These are phyloP conservation scores for Microascus cirrosus DNA, from an alignment of 2,329 filamentous ascomycete genomes.

Conservation along the genomic window DNA sequence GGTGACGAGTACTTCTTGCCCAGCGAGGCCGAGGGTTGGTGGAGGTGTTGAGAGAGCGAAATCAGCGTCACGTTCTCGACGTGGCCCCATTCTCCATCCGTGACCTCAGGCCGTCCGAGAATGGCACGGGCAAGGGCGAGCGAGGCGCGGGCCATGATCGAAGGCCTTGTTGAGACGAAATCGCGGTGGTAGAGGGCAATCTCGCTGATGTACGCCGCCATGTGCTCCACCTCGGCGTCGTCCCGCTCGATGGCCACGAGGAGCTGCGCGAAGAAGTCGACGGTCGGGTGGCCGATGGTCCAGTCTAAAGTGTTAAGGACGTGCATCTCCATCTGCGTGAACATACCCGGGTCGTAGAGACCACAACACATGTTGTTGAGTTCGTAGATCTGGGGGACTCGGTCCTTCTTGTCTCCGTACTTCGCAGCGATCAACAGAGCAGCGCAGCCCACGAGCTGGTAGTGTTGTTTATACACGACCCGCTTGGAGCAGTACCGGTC, in stretches of 20 bases:
- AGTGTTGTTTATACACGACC: conserved; percentile 98
- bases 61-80: conserved; percentile 57
- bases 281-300: conserved; percentile 90
- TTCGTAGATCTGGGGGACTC: conserved; percentile 94
- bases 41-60: conserved; percentile 46
- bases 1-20: conserved; percentile 48
- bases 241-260: conserved; percentile 69
- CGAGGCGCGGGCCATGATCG: conserved; percentile 79
- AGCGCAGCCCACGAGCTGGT: conserved; percentile 93
- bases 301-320: conserved; percentile 95
- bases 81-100: conserved; percentile 66
- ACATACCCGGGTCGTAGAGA: conserved; percentile 98
- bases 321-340: conserved; percentile 99
- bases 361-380: conserved; percentile 99
- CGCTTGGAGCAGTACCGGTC: conserved; percentile 96
- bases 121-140: conserved; percentile 81
- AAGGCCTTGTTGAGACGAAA: conserved; percentile 86
- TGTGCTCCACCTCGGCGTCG: conserved; percentile 83
- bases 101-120: conserved; percentile 65
- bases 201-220: conserved; percentile 89
- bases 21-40: conserved; percentile 45
- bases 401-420: conserved; percentile 97
- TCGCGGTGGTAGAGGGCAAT: conserved; percentile 94
- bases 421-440: conserved; percentile 94
- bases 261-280: conserved; percentile 86